A percentile compares a stretch with the other conserved stretches of the same genome.
These are phyloP conservation scores for Rhododendron vialii DNA, from an alignment of 148 eudicot genomes.

Conservation along the genomic window DNA sequence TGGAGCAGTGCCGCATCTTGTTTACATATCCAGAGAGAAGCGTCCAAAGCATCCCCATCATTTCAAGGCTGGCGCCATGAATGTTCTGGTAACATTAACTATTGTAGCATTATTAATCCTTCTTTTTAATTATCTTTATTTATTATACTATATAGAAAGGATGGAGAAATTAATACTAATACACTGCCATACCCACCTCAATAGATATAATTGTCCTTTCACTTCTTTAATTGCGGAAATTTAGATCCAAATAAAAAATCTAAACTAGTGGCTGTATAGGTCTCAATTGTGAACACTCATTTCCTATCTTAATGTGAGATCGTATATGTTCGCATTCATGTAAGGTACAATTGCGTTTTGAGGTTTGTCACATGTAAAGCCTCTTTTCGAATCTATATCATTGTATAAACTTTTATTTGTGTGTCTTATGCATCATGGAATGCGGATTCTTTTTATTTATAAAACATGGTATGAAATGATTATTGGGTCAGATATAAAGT, in stretches of 20 bases:
- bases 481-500: background rate
- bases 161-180: too few relatives aligned
- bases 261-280: too few relatives aligned
- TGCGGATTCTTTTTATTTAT: background rate
- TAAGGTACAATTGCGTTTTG: too few relatives aligned
- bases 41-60: conserved; percentile 28
- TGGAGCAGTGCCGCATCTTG: conserved; percentile 18
- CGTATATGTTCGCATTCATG: too few relatives aligned
- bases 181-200: too few relatives aligned
- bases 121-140: too few relatives aligned
- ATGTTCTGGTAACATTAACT: conserved; percentile 19
- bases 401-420: too few relatives aligned
- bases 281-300: background rate
- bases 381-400: too few relatives aligned
- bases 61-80: conserved; percentile 46
- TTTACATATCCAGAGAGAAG: conserved; percentile 33
- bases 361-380: too few relatives aligned
- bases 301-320: background rate
- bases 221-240: background rate
- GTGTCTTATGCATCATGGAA: too few relatives aligned
- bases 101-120: too few relatives aligned
- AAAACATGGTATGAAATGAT: background rate
- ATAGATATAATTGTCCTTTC: background rate
- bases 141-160: too few relatives aligned
- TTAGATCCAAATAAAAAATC: background rate